Percentiles rank a stretch among this genome's conserved stretches.
Evolutionary conservation across 2,329 filamentous ascomycete genomes (phyloP).

Genomic region (Lasiodiplodia gonubiensis): DNA sequence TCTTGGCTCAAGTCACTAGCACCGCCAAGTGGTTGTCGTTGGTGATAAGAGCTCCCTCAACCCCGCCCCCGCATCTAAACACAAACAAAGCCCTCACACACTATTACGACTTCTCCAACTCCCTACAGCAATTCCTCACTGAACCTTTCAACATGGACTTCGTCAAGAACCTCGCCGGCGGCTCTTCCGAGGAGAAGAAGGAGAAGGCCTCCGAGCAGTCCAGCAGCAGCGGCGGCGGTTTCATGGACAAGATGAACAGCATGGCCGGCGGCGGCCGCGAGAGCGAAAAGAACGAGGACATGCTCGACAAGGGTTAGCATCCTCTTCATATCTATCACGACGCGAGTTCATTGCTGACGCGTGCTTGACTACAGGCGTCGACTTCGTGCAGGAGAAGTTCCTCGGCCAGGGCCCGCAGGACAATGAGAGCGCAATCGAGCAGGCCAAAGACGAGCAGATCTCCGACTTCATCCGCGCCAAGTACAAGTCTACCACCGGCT

Average conservation of each 20-base stretch:
- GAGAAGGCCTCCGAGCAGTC: slow-evolving; percentile 38
- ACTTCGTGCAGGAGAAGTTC: slow-evolving; percentile 77
- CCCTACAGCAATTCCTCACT: not conserved
- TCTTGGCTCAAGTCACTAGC: not conserved
- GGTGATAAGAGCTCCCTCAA: slow-evolving; percentile 4
- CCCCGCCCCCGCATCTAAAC: slow-evolving; percentile 11
- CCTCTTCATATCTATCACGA: too few relatives aligned
- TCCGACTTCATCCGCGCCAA: slow-evolving; percentile 72
- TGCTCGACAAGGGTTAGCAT: slow-evolving; percentile 75
- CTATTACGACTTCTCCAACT: not conserved
- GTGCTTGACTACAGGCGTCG: slow-evolving; percentile 64
- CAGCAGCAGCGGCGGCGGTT: slow-evolving; percentile 59
- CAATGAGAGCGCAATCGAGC: slow-evolving; percentile 72
- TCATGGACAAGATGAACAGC: slow-evolving; percentile 73
- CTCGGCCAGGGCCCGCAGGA: slow-evolving; percentile 72
- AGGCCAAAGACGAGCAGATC: slow-evolving; percentile 83
- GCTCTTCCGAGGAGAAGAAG: slow-evolving; percentile 31
- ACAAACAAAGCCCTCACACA: not conserved
- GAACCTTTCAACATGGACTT: slow-evolving; percentile 49
- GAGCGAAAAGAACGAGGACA: slow-evolving; percentile 82
- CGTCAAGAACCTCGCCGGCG: slow-evolving; percentile 54
- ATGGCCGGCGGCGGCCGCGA: slow-evolving; percentile 74
- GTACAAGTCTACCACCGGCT: slow-evolving; percentile 73
- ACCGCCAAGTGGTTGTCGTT: too few relatives aligned
- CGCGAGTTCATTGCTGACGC: too few relatives aligned